Percentiles rank a stretch among this genome's conserved stretches.
phyloP scores from a whole-genome alignment of 768 basidiomycete genomes.

The Tylopilus balloui region DNA sequence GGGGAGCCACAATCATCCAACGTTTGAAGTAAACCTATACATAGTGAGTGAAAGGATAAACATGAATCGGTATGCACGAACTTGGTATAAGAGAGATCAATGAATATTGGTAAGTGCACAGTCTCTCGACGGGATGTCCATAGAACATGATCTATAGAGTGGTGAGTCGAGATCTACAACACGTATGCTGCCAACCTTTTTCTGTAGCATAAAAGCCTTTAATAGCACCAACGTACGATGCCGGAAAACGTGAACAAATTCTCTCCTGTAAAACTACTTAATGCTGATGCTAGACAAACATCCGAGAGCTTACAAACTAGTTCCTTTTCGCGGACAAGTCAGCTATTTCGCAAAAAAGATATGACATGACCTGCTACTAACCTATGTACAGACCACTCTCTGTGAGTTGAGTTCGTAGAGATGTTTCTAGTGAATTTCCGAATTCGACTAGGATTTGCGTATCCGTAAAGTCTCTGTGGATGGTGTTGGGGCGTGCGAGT shows the following conservation, averaged over 20 bases:
- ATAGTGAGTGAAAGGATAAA: slow-evolving; percentile 4
- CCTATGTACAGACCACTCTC: slow-evolving; percentile 97
- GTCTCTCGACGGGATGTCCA: slow-evolving; percentile 90
- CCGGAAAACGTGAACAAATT: slow-evolving; percentile 90
- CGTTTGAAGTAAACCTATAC: slow-evolving; percentile 74
- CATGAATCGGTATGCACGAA: slow-evolving; percentile 22
- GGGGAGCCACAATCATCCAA: slow-evolving; percentile 92
- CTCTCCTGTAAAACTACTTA: slow-evolving; percentile 51
- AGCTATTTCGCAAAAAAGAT: slow-evolving; percentile 3
- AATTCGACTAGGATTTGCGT: slow-evolving; percentile 89
- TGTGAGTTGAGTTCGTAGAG: slow-evolving; percentile 75
- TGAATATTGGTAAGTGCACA: slow-evolving; percentile 98
- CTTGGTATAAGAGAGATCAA: slow-evolving; percentile 91
- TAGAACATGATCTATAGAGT: slow-evolving; percentile 83
- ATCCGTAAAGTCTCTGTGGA: slow-evolving; percentile 75
- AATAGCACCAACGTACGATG: slow-evolving; percentile 90
- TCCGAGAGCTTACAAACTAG: slow-evolving; percentile 52
- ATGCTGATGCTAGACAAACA: background rate
- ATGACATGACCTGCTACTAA: slow-evolving; percentile 31
- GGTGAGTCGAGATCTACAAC: slow-evolving; percentile 8
- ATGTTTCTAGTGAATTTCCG: slow-evolving; percentile 66
- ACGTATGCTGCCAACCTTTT: slow-evolving; percentile 53
- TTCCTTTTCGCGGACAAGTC: slow-evolving; percentile 44
- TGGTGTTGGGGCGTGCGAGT: background rate
- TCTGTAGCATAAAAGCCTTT: slow-evolving; percentile 92